A percentile compares a stretch with the other conserved stretches of the same genome.
phyloP scores from a whole-genome alignment of 2,329 filamentous ascomycete genomes.

The Stagonosporopsis rhizophila region DNA sequence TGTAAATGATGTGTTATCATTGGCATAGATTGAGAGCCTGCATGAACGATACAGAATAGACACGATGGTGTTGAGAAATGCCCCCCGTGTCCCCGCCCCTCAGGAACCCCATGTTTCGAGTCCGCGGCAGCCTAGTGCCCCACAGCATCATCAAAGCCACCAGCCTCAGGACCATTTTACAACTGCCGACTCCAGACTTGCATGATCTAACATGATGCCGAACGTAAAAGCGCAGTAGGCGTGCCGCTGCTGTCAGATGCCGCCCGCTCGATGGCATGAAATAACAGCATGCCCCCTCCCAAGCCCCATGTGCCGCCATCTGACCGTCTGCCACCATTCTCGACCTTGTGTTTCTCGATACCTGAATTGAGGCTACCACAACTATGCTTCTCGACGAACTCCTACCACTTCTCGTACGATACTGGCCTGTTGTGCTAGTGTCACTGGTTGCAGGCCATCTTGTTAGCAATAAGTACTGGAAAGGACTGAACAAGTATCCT shows the following conservation, averaged over 20 bases:
- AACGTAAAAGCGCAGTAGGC: neutral
- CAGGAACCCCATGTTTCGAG: neutral
- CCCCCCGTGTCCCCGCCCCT: constrained; percentile 2
- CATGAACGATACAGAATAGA: neutral
- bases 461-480: constrained; percentile 56
- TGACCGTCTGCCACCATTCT: neutral
- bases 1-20: neutral
- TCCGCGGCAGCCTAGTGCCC: neutral
- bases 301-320: neutral
- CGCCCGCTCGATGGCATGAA: neutral
- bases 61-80: constrained; percentile 2
- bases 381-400: constrained; percentile 49
- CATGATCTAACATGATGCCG: constrained; percentile 1
- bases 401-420: constrained; percentile 42
- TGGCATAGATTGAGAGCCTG: neutral
- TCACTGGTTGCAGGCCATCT: constrained; percentile 44
- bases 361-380: neutral
- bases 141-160: constrained; percentile 5
- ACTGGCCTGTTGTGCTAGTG: constrained; percentile 53
- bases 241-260: constrained; percentile 1
- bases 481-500: constrained; percentile 73
- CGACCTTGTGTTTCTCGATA: neutral
- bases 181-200: constrained; percentile 19
- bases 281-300: constrained; percentile 1
- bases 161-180: neutral